Evolutionary conservation across 805 yeast genomes (phyloP), one percentile per base, ranked within the genome.

Genomic region (Wickerhamomyces sydowiorum): DNA sequence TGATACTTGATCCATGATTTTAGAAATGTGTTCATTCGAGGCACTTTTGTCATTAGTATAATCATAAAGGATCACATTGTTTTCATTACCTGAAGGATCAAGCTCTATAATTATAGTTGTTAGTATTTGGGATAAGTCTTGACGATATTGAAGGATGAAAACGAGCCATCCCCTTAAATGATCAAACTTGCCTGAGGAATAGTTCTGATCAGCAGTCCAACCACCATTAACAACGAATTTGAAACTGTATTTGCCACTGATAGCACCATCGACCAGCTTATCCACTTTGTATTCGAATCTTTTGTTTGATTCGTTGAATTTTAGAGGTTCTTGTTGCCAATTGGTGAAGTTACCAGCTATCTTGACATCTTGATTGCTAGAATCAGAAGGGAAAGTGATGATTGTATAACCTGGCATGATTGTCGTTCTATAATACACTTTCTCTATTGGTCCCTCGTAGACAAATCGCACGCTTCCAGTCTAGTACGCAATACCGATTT

Each of bases 301-400:
- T 3, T 35, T 17, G 2, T 20, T 37, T 0, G 8, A 19, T 2
- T 17, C 15, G 30, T 51, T 46, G 34, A 36, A 51, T 1, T 20
- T 7, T 40, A 56, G 39, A 5, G 42, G 35, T 15, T 52, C 42
- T 3, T 57, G 51, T 5, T 46, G 37, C 72, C 71, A 67, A 10
- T 50, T 37, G 34, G 59, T 62, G 45, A 67, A 66, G 47, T 61
- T 61, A 3, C 70, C 71, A 12, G 71, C 71, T 37, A 67, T 52
- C 39, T 57, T 53, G 35, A 67, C 52, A 14, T 48, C 38, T 9
- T 52, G 44, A 14, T 35, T 36, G 4, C 46, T 22, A 13, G 42
- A 28, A 41, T 45, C 47, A 10, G 42, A 17, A 19, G 31, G 30
- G 50, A 54, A 49, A 15, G 36, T 39, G 30, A 52, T 47, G 3